Conservation (phyloP, 495 filamentous ascomycete genomes). For the Sphaerosporella brunnea region DNA sequence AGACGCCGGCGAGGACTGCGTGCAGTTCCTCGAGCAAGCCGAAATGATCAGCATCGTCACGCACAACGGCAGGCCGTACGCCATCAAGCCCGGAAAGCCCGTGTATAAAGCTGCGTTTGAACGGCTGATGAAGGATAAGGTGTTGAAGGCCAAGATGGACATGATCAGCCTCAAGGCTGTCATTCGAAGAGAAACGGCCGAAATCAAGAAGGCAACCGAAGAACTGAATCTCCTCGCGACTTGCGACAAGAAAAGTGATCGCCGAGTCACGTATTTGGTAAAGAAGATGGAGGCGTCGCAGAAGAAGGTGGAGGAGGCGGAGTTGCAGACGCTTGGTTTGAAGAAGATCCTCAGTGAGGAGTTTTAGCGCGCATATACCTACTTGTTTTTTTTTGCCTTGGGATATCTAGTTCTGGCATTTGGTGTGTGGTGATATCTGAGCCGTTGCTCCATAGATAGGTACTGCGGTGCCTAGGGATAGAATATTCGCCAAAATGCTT, state of each 20-base stretch:
- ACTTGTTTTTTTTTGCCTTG: no score
- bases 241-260: constrained; percentile 44
- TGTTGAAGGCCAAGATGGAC: constrained; percentile 57
- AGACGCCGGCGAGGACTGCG: constrained; percentile 44
- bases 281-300: constrained; percentile 55
- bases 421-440: no score
- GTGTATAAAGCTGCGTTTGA: constrained; percentile 74
- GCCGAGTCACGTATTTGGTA: constrained; percentile 52
- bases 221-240: constrained; percentile 55
- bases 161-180: constrained; percentile 47
- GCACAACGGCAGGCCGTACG: constrained; percentile 52
- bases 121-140: constrained; percentile 48
- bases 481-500: no score
- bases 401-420: no score
- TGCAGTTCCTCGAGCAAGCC: constrained; percentile 66
- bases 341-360: constrained; percentile 36
- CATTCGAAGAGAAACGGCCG: constrained; percentile 51
- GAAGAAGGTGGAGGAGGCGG: constrained; percentile 54
- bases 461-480: no score
- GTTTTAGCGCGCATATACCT: no score
- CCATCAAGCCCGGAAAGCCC: constrained; percentile 64
- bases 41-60: constrained; percentile 73
- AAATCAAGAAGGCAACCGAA: constrained; percentile 58
- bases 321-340: constrained; percentile 49
- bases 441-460: no score